Evolutionary conservation across 139 green algal species (phyloP), one percentile per base, ranked within the genome.

Genomic region (Microglena sp.): DNA sequence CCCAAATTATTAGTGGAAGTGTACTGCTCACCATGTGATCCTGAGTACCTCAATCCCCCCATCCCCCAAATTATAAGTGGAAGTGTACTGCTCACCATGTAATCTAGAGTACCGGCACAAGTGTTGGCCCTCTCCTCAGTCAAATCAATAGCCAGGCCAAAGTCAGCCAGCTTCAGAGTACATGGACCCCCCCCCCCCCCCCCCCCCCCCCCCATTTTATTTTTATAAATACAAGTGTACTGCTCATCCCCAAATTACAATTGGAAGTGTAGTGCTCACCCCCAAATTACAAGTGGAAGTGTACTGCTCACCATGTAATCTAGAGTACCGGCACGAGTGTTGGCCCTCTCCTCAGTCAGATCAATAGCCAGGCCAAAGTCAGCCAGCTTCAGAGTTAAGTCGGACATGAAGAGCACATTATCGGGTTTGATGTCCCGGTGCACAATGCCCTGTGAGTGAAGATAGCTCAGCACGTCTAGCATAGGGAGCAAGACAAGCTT

Each of bases 401-500:
- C 24, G 65, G 79, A 70, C 34, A 63, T 77, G 66, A 84, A 84
- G 35, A 84, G 61, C 43, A 84, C 81, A 74, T 84, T 84, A 68
- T 80, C 62, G 45, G 62, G 44, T 11, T 50, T 45, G 4, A 61
- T 30, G 65, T 46, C 55, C 24, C 65, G 18, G 36, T 65, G 65
- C 26, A 71, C 40, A 50, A 65, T 79, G 55, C 32, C 70, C 36
- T 60, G 65, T 22, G 46, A 60, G 66, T 77, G 66, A 46, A 81
- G 69, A 40, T 75, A 72, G 45, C 80, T 70, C 68, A 84, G 78
- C 58, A 84, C 78, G 1, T 74, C 61, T 50, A 84, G 64, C 65
- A 84, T 81, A 29, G 78, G 78, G 46, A 81, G 73, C 61, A 84
- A 71, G 36, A 84, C 78, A 56, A 81, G 66, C 71, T 84, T 73